Conservation (phyloP, 495 filamentous ascomycete genomes). For the Neurospora cerealis region DNA sequence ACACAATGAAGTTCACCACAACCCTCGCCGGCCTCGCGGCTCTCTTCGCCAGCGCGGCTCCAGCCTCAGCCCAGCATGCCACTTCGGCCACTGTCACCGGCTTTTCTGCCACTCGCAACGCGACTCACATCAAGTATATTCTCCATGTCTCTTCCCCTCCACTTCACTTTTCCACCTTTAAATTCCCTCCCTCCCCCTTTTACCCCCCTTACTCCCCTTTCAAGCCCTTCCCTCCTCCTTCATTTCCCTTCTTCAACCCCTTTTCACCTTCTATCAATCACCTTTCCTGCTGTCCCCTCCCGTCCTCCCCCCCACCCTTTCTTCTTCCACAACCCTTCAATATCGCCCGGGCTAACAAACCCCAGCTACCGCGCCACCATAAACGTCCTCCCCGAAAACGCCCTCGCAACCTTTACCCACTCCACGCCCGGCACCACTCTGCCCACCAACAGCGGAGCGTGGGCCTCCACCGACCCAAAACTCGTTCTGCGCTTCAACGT, state of each 20-base stretch:
- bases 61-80: neutral
- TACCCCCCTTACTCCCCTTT: too few relatives aligned
- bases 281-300: neutral
- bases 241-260: too few relatives aligned
- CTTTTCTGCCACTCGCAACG: neutral
- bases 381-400: constrained; percentile 1
- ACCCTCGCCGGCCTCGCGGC: neutral
- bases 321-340: too few relatives aligned
- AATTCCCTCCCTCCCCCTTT: neutral
- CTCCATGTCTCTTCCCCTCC: neutral
- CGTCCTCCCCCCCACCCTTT: neutral
- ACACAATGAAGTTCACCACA: constrained; percentile 1
- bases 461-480: neutral
- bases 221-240: too few relatives aligned
- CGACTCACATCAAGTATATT: neutral
- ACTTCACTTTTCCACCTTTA: too few relatives aligned
- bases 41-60: neutral
- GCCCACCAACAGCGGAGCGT: neutral
- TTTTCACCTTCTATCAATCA: too few relatives aligned
- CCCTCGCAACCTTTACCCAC: constrained; percentile 1
- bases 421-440: neutral
- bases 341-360: neutral
- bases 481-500: neutral
- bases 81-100: neutral
- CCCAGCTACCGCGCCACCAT: neutral